Base-by-base conservation (phyloP, 371 early-diverging fungal species). In the Syncephalastrum racemosum region DNA sequence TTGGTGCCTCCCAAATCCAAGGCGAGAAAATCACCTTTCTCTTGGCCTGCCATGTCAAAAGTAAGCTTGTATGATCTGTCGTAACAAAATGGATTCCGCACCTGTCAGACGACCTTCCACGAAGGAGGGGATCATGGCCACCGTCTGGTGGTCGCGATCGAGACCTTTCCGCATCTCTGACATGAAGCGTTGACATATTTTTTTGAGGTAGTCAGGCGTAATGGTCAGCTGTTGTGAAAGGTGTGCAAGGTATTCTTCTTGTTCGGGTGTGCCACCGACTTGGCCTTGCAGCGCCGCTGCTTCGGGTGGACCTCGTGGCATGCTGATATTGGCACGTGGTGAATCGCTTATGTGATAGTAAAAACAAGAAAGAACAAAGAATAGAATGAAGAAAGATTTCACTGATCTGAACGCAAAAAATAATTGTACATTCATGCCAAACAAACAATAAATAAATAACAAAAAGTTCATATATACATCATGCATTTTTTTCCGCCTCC, bases 1-100 rank as follows among this genome's bases (percentile, higher is more conserved):
- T 97, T 93, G 56, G 96, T 92, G 36, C 97, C 98, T 53, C 97
- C 98, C 43, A 98, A 78, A 66, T 98, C 98, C 55, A 98, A 79
- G 14, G 96, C 95, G 45, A 98, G 79, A 68, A 82, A 94, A 25
- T 85, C 72, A 39, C 96, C 97, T 24, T 77, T 79, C 73, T 96
- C 97, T 63, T 83, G 63, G 45, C 92, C 92, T 49, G 52, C 2
- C 39, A 16, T 16, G 39, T 16, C 27, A 18, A 4, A 50, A 50
- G 18, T 15, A 31, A 16, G 36, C 36, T 31, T 31, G 5, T 15
- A 19, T 22, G 14, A 0, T 18, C 6, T 49, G 13, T 31, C 45
- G 16, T 4, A 16, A 20, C 13, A n/a, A n/a, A n/a, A n/a, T 3
- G 10, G 22, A 19, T 8, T 36, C n/a, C 23, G 53, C 60, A 74